These are phyloP conservation scores for Smittium mucronatum DNA, from an alignment of 371 early-diverging fungal genomes.

Conservation along the genomic window DNA sequence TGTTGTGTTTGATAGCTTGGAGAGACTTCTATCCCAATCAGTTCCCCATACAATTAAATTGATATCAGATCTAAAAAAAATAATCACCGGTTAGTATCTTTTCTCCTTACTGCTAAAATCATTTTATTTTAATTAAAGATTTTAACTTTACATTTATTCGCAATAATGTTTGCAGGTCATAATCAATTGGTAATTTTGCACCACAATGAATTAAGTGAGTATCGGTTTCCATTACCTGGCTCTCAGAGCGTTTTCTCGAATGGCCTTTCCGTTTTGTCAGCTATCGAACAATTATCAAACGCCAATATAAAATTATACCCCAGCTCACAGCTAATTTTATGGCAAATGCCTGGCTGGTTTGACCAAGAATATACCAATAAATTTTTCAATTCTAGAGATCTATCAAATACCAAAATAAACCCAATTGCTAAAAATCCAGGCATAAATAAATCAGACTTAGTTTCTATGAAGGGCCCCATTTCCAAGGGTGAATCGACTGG, in stretches of 20 bases:
- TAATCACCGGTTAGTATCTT: not conserved
- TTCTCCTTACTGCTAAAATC: too few relatives aligned
- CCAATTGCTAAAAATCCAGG: not conserved
- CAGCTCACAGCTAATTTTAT: not conserved
- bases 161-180: not conserved
- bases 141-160: too few relatives aligned
- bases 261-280: too few relatives aligned
- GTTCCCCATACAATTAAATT: not conserved
- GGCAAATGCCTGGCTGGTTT: conserved; percentile 10
- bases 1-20: conserved; percentile 5
- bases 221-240: not conserved
- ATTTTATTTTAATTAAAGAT: too few relatives aligned
- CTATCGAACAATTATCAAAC: conserved; percentile 1
- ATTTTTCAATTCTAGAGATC: not conserved
- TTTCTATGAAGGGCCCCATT: not conserved
- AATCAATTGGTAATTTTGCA: not conserved
- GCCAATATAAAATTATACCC: conserved; percentile 6
- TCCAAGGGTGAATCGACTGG: not conserved
- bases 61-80: conserved; percentile 7
- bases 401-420: not conserved
- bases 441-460: not conserved
- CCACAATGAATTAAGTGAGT: conserved; percentile 5
- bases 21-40: conserved; percentile 4
- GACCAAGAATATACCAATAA: conserved; percentile 1
- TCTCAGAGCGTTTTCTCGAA: too few relatives aligned